Evolutionary conservation across 768 basidiomycete genomes (phyloP).

Genomic region (Termitomyces titanicus): DNA sequence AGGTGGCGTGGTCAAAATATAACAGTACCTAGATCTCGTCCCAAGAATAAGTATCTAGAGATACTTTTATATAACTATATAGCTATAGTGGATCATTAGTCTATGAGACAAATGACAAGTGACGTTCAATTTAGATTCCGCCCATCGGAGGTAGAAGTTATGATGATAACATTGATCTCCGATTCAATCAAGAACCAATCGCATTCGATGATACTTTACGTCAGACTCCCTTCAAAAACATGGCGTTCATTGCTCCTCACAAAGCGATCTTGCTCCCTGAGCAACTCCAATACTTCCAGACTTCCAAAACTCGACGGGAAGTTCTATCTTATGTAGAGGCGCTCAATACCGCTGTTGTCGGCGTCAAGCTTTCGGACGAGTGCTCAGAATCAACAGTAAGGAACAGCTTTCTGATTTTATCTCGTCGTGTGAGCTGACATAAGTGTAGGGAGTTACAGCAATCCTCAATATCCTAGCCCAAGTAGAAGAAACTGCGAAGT

Average conservation of each 20-base stretch:
- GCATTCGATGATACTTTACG: neutral
- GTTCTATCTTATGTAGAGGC: conserved; percentile 69
- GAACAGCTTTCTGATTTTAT: conserved; percentile 8
- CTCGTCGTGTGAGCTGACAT: conserved; percentile 1
- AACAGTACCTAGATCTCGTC: too few relatives aligned
- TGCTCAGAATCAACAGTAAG: conserved; percentile 59
- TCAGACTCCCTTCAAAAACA: conserved; percentile 1
- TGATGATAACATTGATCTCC: neutral
- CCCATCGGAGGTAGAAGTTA: neutral
- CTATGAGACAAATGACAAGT: too few relatives aligned
- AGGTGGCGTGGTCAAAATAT: conserved; percentile 51
- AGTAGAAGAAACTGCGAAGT: conserved; percentile 62
- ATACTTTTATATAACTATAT: too few relatives aligned
- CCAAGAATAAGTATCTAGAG: too few relatives aligned
- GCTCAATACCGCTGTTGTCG: conserved; percentile 73
- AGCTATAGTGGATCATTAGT: too few relatives aligned
- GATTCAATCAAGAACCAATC: neutral
- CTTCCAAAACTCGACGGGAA: conserved; percentile 63
- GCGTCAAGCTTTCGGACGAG: conserved; percentile 69
- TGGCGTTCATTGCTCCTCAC: conserved; percentile 47
- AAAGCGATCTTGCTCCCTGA: conserved; percentile 75
- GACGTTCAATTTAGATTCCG: too few relatives aligned
- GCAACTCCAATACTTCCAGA: conserved; percentile 81
- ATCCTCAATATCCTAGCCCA: conserved; percentile 62
- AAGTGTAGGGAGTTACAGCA: conserved; percentile 53